Percentiles rank a stretch among this genome's conserved stretches.
Evolutionary conservation across 306 rosid genomes (phyloP).

Genomic region (Rosa lucieae): DNA sequence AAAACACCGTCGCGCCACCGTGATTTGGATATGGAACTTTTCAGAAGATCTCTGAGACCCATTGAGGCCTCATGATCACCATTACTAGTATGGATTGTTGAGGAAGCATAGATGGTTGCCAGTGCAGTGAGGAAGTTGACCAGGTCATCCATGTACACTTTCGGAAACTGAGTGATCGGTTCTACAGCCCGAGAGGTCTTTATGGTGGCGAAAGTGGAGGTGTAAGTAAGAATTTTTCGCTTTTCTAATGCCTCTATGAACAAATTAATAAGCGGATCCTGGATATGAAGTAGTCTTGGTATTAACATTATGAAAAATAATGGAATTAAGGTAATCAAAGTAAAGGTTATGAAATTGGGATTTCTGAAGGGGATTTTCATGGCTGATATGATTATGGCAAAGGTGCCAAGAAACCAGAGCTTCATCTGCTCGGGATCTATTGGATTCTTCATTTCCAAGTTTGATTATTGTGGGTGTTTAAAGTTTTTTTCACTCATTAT

Average conservation of each 20-base stretch:
- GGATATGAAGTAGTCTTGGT: neutral
- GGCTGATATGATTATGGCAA: slow-evolving; percentile 1
- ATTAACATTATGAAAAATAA: neutral
- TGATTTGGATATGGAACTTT: neutral
- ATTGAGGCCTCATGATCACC: slow-evolving; percentile 2
- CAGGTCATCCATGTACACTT: too few relatives aligned
- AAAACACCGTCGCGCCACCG: neutral
- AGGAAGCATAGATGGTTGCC: slow-evolving; percentile 4
- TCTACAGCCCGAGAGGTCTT: neutral
- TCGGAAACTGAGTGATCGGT: neutral
- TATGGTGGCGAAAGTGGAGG: neutral
- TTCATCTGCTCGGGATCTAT: neutral
- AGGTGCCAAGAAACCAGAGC: neutral
- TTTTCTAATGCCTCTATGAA: neutral
- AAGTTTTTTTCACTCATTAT: neutral
- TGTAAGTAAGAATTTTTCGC: neutral
- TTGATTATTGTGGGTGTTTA: neutral
- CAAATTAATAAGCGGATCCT: neutral
- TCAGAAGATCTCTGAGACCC: slow-evolving; percentile 1
- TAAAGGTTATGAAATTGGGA: slow-evolving; percentile 1
- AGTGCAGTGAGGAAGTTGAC: slow-evolving; percentile 2
- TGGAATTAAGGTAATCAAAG: neutral
- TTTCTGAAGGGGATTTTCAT: slow-evolving; percentile 1
- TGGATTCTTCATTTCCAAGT: neutral
- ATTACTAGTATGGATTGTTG: neutral